Evolutionary conservation across 768 basidiomycete species (phyloP).

Genomic region (Hygrophoropsis aurantiaca): DNA sequence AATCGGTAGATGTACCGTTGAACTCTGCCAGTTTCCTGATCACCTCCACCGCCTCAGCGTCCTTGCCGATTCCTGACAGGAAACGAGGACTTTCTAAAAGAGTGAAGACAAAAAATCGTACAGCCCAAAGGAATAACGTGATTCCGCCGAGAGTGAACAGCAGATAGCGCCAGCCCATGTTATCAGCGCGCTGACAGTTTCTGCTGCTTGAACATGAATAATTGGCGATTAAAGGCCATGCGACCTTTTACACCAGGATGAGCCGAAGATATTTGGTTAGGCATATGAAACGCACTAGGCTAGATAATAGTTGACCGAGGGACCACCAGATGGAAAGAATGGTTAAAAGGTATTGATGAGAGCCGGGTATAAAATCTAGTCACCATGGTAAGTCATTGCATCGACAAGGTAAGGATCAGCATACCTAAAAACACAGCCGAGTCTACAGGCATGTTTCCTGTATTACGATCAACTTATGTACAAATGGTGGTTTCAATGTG

Average conservation of each 20-base stretch:
- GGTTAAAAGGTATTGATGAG: constrained; percentile 59
- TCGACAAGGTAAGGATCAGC: not conserved
- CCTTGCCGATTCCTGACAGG: constrained; percentile 53
- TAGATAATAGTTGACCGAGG: constrained; percentile 51
- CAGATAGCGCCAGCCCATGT: constrained; percentile 69
- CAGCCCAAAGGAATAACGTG: constrained; percentile 50
- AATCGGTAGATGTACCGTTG: constrained; percentile 42
- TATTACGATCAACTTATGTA: not conserved
- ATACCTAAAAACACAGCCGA: constrained; percentile 51
- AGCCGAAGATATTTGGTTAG: too few species aligned
- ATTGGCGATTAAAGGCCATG: constrained; percentile 60
- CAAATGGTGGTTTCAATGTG: not conserved
- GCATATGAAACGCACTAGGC: constrained; percentile 33
- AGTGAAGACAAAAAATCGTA: constrained; percentile 53
- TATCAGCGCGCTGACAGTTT: constrained; percentile 41
- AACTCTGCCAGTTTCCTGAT: constrained; percentile 49
- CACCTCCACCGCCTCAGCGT: constrained; percentile 49
- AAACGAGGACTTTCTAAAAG: constrained; percentile 59
- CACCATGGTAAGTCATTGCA: not conserved
- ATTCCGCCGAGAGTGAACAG: constrained; percentile 53
- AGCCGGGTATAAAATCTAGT: constrained; percentile 49
- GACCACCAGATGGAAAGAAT: constrained; percentile 61
- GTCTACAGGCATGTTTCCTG: constrained; percentile 57
- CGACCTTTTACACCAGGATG: constrained; percentile 35
- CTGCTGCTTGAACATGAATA: constrained; percentile 43